phyloP scores from a whole-genome alignment of 73 alveolate species.

The Stentor roeselii region DNA sequence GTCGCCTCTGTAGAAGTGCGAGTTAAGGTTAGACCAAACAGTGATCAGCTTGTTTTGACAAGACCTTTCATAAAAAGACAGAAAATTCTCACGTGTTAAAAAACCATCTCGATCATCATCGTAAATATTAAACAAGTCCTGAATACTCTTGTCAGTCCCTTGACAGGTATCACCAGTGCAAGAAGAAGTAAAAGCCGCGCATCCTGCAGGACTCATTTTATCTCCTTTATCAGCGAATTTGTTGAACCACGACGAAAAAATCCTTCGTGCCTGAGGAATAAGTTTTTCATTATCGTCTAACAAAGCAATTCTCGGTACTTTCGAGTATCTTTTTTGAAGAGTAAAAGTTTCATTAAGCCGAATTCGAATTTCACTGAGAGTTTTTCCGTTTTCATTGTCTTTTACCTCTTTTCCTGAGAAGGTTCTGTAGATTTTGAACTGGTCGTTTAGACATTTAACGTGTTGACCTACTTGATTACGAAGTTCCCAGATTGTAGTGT shows the following conservation, averaged over 20 bases:
- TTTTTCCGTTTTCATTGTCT: conserved; percentile 75
- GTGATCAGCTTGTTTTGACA: conserved; percentile 50
- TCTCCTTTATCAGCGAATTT: conserved; percentile 61
- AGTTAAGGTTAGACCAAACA: conserved; percentile 70
- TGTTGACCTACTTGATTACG: conserved; percentile 56
- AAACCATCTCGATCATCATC: conserved; percentile 66
- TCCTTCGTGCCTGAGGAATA: conserved; percentile 53
- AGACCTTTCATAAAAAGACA: conserved; percentile 61
- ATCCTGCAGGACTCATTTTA: conserved; percentile 57
- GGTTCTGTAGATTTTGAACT: conserved; percentile 49
- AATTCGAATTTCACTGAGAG: conserved; percentile 69
- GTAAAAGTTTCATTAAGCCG: conserved; percentile 43
- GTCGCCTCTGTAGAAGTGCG: conserved; percentile 67
- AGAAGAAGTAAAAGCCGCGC: conserved; percentile 62
- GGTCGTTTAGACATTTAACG: conserved; percentile 47
- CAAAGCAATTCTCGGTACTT: conserved; percentile 28
- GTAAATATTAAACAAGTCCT: conserved; percentile 45
- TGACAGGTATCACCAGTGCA: conserved; percentile 73
- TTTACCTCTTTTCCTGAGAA: conserved; percentile 58
- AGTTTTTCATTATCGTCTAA: conserved; percentile 28
- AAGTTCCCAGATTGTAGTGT: conserved; percentile 80
- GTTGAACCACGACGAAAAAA: conserved; percentile 60
- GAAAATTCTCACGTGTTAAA: conserved; percentile 47
- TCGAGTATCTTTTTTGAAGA: conserved; percentile 27
- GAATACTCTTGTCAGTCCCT: conserved; percentile 59